Percentiles rank a stretch among this genome's conserved stretches.
Evolutionary conservation across 768 basidiomycete species (phyloP).

Genomic region (Boletus patriciae): DNA sequence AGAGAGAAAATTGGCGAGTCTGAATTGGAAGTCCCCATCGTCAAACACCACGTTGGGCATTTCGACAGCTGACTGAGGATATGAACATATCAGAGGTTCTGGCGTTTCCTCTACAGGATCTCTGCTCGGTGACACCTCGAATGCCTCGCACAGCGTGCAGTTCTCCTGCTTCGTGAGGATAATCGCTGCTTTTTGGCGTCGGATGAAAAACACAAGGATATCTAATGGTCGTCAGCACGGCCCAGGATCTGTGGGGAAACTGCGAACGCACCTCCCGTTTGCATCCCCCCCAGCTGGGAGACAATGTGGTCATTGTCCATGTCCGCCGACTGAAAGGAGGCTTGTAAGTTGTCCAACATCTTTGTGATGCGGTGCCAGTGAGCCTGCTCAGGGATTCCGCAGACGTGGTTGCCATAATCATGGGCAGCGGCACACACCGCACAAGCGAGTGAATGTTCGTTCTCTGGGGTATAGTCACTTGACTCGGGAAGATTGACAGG

Average conservation of each 20-base stretch:
- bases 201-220: too few species aligned
- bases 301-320: not conserved
- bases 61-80: conserved; percentile 40
- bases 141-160: conserved; percentile 39
- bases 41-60: conserved; percentile 21
- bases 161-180: conserved; percentile 30
- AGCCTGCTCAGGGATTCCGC: not conserved
- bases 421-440: conserved; percentile 1
- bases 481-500: not conserved
- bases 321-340: not conserved
- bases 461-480: not conserved
- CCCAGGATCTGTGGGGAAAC: not conserved
- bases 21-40: not conserved
- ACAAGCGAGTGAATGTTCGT: not conserved
- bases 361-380: conserved; percentile 4
- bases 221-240: not conserved
- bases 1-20: not conserved
- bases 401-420: not conserved
- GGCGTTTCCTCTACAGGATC: not conserved
- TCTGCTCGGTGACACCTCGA: conserved; percentile 39
- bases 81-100: conserved; percentile 22
- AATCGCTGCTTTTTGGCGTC: conserved; percentile 8
- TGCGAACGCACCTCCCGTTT: not conserved
- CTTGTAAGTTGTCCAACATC: conserved; percentile 5
- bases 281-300: conserved; percentile 1